phyloP scores from a whole-genome alignment of 805 yeast species.

The Millerozyma miso region DNA sequence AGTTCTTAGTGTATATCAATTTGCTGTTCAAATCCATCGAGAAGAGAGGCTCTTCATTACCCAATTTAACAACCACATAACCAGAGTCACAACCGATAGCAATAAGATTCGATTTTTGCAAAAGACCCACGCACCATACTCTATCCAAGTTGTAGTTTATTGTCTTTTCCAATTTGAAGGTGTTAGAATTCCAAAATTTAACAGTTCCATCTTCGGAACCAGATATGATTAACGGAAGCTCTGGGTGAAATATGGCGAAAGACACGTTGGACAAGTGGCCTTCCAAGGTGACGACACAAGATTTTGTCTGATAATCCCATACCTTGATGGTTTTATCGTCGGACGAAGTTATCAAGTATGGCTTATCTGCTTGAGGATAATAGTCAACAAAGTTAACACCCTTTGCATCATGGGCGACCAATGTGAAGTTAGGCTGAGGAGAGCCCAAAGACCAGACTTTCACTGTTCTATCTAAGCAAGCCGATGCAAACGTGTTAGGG shows the following conservation, averaged over 20 bases:
- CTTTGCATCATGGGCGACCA: slow-evolving; percentile 84
- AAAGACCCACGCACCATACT: slow-evolving; percentile 89
- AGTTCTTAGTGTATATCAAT: slow-evolving; percentile 84
- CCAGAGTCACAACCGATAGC: slow-evolving; percentile 97
- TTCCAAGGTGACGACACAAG: slow-evolving; percentile 88
- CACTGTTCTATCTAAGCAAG: slow-evolving; percentile 93
- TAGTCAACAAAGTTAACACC: slow-evolving; percentile 97
- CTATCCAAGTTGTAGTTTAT: slow-evolving; percentile 89
- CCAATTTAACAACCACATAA: slow-evolving; percentile 78
- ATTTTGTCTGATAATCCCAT: slow-evolving; percentile 97
- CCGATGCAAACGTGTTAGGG: slow-evolving; percentile 95
- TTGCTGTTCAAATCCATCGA: slow-evolving; percentile 94
- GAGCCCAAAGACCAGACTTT: slow-evolving; percentile 95
- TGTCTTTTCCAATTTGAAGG: slow-evolving; percentile 90
- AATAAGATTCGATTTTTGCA: slow-evolving; percentile 66
- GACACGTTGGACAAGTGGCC: slow-evolving; percentile 95
- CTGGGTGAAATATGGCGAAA: slow-evolving; percentile 97
- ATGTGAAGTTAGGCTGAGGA: slow-evolving; percentile 82
- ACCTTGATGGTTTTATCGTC: slow-evolving; percentile 86
- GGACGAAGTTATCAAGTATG: slow-evolving; percentile 85
- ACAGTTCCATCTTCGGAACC: slow-evolving; percentile 97
- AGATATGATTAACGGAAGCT: slow-evolving; percentile 86
- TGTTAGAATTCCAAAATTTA: slow-evolving; percentile 91
- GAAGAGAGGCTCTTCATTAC: slow-evolving; percentile 89
- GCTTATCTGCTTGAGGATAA: slow-evolving; percentile 96